phyloP scores from a whole-genome alignment of 805 yeast species.

The Lachancea nothofagi region DNA sequence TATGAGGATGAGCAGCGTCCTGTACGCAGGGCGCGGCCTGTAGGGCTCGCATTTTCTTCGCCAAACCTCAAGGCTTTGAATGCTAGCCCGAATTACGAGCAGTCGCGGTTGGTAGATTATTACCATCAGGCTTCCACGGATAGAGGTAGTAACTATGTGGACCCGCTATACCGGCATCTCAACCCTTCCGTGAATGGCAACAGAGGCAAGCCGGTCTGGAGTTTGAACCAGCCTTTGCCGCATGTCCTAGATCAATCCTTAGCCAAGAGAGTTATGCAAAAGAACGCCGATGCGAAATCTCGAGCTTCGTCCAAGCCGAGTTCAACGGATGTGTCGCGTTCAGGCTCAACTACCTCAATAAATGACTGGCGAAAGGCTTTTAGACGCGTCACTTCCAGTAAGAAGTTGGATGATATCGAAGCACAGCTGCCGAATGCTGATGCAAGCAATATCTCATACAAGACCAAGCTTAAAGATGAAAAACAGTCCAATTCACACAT shows the following conservation, averaged over 20 bases:
- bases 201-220: conserved; percentile 18
- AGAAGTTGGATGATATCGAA: conserved; percentile 14
- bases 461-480: neutral
- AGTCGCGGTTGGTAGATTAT: conserved; percentile 10
- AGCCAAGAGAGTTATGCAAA: conserved; percentile 14
- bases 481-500: neutral
- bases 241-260: conserved; percentile 15
- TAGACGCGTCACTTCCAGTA: conserved; percentile 12
- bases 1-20: neutral
- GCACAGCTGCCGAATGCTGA: conserved; percentile 11
- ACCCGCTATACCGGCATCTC: conserved; percentile 17
- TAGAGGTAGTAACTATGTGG: conserved; percentile 12
- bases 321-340: conserved; percentile 13
- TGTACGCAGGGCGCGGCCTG: neutral
- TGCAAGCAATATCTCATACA: conserved; percentile 4
- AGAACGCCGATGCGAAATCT: conserved; percentile 14
- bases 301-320: conserved; percentile 14
- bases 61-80: conserved; percentile 15
- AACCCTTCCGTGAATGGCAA: conserved; percentile 10
- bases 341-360: conserved; percentile 16
- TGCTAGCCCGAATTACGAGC: conserved; percentile 8
- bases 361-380: conserved; percentile 16
- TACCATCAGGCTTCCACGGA: conserved; percentile 5
- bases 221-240: conserved; percentile 19
- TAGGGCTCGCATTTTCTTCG: conserved; percentile 14